phyloP scores from a whole-genome alignment of 495 filamentous ascomycete species.

The Baudoinia panamericana region DNA sequence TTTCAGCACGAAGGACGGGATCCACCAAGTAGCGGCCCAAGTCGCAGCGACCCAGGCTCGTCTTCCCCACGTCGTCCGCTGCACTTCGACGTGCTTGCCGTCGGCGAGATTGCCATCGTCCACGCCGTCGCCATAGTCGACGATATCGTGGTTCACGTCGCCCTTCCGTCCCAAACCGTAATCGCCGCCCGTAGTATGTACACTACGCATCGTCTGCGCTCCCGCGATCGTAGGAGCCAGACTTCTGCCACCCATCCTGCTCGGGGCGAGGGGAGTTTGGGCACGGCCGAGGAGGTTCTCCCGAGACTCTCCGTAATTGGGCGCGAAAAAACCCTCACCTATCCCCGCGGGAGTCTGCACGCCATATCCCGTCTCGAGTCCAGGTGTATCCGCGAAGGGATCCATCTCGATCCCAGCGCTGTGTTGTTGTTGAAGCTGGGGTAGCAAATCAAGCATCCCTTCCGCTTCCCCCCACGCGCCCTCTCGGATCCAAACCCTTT shows the following conservation, averaged over 20 bases:
- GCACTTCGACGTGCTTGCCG: slow-evolving; percentile 61
- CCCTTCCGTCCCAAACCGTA: slow-evolving; percentile 79
- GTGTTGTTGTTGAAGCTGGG: too few species aligned
- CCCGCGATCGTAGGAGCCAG: slow-evolving; percentile 57
- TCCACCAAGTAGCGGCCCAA: slow-evolving; percentile 88
- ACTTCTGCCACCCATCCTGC: slow-evolving; percentile 48
- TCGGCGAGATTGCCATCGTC: slow-evolving; percentile 69
- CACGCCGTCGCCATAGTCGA: slow-evolving; percentile 53
- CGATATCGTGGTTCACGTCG: slow-evolving; percentile 56
- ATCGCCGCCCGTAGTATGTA: slow-evolving; percentile 46
- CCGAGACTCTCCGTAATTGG: slow-evolving; percentile 48
- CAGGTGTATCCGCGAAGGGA: too few species aligned
- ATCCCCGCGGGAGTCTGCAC: slow-evolving; percentile 36
- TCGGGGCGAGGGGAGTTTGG: slow-evolving; percentile 46
- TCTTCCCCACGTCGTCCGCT: slow-evolving; percentile 46
- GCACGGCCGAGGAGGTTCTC: slow-evolving; percentile 57
- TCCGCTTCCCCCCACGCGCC: slow-evolving; percentile 96
- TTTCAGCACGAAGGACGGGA: slow-evolving; percentile 71
- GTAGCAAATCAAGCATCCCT: slow-evolving; percentile 87
- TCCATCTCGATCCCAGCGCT: too few species aligned
- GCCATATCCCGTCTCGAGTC: slow-evolving; percentile 53
- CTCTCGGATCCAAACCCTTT: slow-evolving; percentile 92
- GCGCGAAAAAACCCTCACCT: slow-evolving; percentile 58
- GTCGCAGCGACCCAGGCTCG: slow-evolving; percentile 68
- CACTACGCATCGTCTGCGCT: slow-evolving; percentile 44